These are phyloP conservation scores for Hibiscus tridactylites DNA, from an alignment of 345 rosid genomes.

Conservation along the genomic window DNA sequence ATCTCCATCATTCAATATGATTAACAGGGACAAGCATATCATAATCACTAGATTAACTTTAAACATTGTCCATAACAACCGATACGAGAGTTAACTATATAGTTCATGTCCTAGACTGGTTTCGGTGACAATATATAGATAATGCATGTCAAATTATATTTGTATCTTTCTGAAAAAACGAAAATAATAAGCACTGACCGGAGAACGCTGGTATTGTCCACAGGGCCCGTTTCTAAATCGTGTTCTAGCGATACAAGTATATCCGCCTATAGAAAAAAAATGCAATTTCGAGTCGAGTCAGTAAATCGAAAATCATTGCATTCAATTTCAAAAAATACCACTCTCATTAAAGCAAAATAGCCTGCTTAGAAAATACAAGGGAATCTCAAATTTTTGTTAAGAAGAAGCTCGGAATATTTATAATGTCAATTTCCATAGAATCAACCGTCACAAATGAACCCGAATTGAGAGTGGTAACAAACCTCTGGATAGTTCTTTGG, in stretches of 20 bases:
- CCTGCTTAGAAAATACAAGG: neutral
- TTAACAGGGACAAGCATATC: neutral
- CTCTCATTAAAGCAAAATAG: neutral
- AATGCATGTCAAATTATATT: neutral
- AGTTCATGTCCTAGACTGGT: neutral
- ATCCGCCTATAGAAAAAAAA: neutral
- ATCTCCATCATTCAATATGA: neutral
- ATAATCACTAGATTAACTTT: neutral
- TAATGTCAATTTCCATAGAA: neutral
- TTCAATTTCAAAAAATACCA: neutral
- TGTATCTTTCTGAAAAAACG: too few species aligned
- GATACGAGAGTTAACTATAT: neutral
- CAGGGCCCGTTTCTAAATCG: neutral
- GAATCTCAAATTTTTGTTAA: neutral
- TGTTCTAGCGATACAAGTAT: neutral
- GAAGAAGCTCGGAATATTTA: neutral
- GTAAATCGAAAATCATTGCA: neutral
- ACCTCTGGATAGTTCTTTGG: constrained; percentile 47
- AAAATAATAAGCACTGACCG: neutral
- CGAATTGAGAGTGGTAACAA: neutral
- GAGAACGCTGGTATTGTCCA: neutral
- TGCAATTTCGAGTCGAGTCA: neutral
- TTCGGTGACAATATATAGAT: neutral
- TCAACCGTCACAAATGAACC: neutral
- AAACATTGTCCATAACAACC: neutral